Conservation (phyloP, 1,139 yeast genomes). For the Debaryomyces coudertii region DNA sequence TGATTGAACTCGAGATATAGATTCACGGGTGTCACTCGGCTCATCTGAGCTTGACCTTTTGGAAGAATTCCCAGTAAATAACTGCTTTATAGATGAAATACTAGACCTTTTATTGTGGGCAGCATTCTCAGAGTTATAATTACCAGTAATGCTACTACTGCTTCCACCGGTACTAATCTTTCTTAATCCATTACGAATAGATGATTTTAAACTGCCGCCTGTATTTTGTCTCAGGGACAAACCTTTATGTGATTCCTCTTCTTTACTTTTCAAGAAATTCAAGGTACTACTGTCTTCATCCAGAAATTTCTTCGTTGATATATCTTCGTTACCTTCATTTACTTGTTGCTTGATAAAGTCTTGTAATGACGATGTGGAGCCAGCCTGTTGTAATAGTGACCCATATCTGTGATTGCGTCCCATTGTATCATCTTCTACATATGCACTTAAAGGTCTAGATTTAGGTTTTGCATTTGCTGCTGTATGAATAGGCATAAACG, state of each 20-base stretch:
- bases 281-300: slow-evolving; percentile 34
- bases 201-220: slow-evolving; percentile 49
- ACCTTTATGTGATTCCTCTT: slow-evolving; percentile 27
- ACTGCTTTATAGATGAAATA: slow-evolving; percentile 44
- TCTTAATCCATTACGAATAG: slow-evolving; percentile 40
- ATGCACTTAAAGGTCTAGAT: slow-evolving; percentile 16
- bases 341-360: slow-evolving; percentile 41
- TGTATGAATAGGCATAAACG: slow-evolving; percentile 16
- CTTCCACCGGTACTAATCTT: slow-evolving; percentile 46
- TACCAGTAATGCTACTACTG: slow-evolving; percentile 21
- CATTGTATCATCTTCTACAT: slow-evolving; percentile 12
- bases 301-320: slow-evolving; percentile 21
- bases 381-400: slow-evolving; percentile 5
- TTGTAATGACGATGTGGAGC: slow-evolving; percentile 35
- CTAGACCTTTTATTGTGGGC: slow-evolving; percentile 37
- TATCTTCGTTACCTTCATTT: slow-evolving; percentile 27
- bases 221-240: slow-evolving; percentile 32
- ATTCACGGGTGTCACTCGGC: slow-evolving; percentile 12
- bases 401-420: not conserved
- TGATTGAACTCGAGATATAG: not conserved
- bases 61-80: slow-evolving; percentile 41
- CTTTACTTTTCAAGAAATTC: slow-evolving; percentile 62
- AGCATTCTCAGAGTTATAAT: slow-evolving; percentile 28
- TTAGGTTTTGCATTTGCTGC: slow-evolving; percentile 2
- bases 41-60: slow-evolving; percentile 18